Base-by-base conservation (phyloP, 2,329 filamentous ascomycete genomes). In the Colletotrichum sp. region DNA sequence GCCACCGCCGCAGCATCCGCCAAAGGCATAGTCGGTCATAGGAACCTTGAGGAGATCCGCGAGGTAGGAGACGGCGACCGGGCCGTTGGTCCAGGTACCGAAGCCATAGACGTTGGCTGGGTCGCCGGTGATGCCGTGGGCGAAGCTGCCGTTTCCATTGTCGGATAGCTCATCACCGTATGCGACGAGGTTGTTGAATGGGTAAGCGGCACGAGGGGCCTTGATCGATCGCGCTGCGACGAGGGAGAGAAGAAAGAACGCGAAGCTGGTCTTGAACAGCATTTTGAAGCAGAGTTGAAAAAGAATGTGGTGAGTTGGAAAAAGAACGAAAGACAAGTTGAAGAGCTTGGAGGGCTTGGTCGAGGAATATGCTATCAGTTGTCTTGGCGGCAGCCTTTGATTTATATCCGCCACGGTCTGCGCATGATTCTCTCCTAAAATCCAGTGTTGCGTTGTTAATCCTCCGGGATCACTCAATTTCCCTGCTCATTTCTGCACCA, bases 81-180 rank as follows among this genome's bases (percentile, higher is more conserved):
- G 69, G 30, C 69, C 69, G 25, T 71, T 71, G 22, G 61, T 71
- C 61, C 69, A 71, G 22, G 69, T 71, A 2, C 69, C 61, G 44
- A 65, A 71, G 16, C 69, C 69, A 62, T 71, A 71, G 8, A 71
- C 69, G 30, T 57, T 66, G 29, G 69, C 61, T 13, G 69, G 69
- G 32, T 71, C 30, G 5, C 61, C 69, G 25, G 69, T 71, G 30
- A 71, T 69, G 7, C 52, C 66, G 5, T 69, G 66, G 0, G 66
- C 66, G 11, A 69, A 69, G 32, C 66, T 69, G 0, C 66, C 66
- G 2, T 69, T 69, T n/a, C 66, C 66, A 15, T 69, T 69, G 52
- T 69, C 66, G 32, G 52, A 59, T 0, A 61, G 66, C 66, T 69
- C 66, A 22, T 69, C 66, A 6, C 66, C 66, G 25, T 69, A 69